Evolutionary conservation across 129 eudicot genomes (phyloP).

Genomic region (Ambrosia artemisiifolia): DNA sequence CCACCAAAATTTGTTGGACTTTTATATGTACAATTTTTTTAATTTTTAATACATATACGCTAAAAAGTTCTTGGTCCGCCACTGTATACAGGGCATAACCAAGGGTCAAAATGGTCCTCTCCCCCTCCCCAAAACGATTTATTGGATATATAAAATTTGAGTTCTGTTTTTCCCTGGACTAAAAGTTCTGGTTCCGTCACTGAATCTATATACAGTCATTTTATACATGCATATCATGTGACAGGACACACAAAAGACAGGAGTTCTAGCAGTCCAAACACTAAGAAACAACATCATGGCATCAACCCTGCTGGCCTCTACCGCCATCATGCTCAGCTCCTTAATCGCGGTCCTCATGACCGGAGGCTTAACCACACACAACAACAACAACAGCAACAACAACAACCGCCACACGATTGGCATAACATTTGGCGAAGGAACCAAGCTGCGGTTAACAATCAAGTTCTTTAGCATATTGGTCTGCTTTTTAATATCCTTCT

Average conservation of each 20-base stretch:
- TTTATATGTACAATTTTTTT: background rate
- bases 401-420: slow-evolving; percentile 18
- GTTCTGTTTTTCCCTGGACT: too few species aligned
- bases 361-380: slow-evolving; percentile 20
- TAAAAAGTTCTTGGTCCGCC: too few species aligned
- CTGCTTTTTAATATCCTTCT: slow-evolving; percentile 71
- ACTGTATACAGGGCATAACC: too few species aligned
- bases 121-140: too few species aligned
- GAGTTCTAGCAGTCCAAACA: slow-evolving; percentile 84
- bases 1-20: background rate
- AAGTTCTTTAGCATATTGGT: slow-evolving; percentile 73
- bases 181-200: too few species aligned
- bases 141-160: too few species aligned
- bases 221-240: background rate
- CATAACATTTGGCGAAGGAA: slow-evolving; percentile 42
- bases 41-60: too few species aligned
- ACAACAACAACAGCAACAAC: slow-evolving; percentile 11
- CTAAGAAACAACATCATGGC: slow-evolving; percentile 96
- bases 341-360: slow-evolving; percentile 79
- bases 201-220: too few species aligned
- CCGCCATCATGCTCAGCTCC: slow-evolving; percentile 86
- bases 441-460: slow-evolving; percentile 42
- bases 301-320: slow-evolving; percentile 82
- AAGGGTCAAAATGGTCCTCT: too few species aligned
- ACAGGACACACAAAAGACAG: slow-evolving; percentile 73